Percentiles rank a stretch among this genome's conserved stretches.
phyloP scores from a whole-genome alignment of 2,329 filamentous ascomycete species.

The Taxawa tesnikishii region DNA sequence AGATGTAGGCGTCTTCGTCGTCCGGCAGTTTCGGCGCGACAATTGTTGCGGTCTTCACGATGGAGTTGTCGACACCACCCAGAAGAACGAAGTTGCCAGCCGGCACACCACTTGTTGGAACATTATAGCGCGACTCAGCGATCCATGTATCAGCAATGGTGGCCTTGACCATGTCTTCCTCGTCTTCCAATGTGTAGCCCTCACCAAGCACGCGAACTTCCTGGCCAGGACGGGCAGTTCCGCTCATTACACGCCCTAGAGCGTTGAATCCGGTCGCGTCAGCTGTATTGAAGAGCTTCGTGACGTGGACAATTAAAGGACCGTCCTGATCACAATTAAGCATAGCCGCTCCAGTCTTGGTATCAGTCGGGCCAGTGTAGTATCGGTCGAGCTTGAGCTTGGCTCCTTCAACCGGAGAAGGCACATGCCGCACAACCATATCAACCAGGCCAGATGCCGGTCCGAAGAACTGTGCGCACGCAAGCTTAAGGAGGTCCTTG shows the following conservation, averaged over 20 bases:
- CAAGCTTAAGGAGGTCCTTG: slow-evolving; percentile 73
- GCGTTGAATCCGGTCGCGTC: slow-evolving; percentile 89
- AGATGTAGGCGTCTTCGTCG: slow-evolving; percentile 88
- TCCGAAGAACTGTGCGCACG: slow-evolving; percentile 93
- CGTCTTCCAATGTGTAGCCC: slow-evolving; percentile 89
- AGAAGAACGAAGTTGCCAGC: slow-evolving; percentile 91
- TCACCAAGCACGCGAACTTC: slow-evolving; percentile 88
- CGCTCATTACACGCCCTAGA: slow-evolving; percentile 85
- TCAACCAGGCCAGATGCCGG: slow-evolving; percentile 83
- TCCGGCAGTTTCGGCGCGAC: slow-evolving; percentile 69
- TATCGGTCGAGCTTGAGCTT: slow-evolving; percentile 68
- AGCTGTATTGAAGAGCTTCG: slow-evolving; percentile 80
- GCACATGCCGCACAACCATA: slow-evolving; percentile 83
- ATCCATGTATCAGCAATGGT: slow-evolving; percentile 82
- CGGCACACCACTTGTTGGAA: slow-evolving; percentile 81
- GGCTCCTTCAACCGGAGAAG: slow-evolving; percentile 71
- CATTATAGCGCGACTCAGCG: slow-evolving; percentile 83
- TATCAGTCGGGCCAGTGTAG: slow-evolving; percentile 84
- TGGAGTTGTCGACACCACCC: slow-evolving; percentile 89
- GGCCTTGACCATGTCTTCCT: slow-evolving; percentile 89
- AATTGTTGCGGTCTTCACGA: slow-evolving; percentile 92
- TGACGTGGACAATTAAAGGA: slow-evolving; percentile 80
- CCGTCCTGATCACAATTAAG: slow-evolving; percentile 75
- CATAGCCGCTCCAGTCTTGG: slow-evolving; percentile 70
- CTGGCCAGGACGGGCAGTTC: slow-evolving; percentile 68